phyloP scores from a whole-genome alignment of 768 basidiomycete genomes.

The Phanerochaete sordida region DNA sequence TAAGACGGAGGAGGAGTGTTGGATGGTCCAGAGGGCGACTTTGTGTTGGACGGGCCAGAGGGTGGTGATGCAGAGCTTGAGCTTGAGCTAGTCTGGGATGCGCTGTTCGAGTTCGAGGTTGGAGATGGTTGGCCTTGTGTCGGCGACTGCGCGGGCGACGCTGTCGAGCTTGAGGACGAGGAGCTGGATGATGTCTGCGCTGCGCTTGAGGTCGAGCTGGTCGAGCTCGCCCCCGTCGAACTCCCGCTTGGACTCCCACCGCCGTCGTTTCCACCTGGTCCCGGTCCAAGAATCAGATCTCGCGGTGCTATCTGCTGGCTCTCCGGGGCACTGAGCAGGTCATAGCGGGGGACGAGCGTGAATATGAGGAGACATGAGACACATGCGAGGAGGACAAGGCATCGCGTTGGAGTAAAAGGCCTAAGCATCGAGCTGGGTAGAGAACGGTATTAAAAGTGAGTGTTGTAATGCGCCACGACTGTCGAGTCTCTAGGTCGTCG shows the following conservation, averaged over 20 bases:
- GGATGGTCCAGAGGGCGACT: not conserved
- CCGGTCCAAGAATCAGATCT: not conserved
- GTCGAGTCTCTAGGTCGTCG: slow-evolving; percentile 10
- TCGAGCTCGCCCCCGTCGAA: not conserved
- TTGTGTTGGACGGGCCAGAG: slow-evolving; percentile 4
- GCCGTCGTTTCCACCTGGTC: not conserved
- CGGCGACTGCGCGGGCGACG: slow-evolving; percentile 6
- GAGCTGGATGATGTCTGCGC: slow-evolving; percentile 18
- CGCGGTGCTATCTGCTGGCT: not conserved
- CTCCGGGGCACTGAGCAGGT: slow-evolving; percentile 9
- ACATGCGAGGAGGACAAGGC: slow-evolving; percentile 12
- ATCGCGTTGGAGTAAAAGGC: slow-evolving; percentile 13
- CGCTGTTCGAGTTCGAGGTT: not conserved
- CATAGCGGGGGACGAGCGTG: slow-evolving; percentile 12
- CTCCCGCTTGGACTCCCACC: not conserved
- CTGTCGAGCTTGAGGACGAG: slow-evolving; percentile 13
- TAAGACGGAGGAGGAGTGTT: not conserved
- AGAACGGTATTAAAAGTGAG: slow-evolving; percentile 11
- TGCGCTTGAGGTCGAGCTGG: not conserved
- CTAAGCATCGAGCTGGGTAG: slow-evolving; percentile 16
- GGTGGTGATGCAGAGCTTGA: slow-evolving; percentile 10
- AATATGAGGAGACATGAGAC: slow-evolving; percentile 16
- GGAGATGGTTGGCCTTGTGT: not conserved
- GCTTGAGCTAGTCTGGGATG: not conserved
- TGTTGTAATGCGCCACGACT: slow-evolving; percentile 10